Conservation (phyloP, 768 basidiomycete species). For the Boletus sensibilis region DNA sequence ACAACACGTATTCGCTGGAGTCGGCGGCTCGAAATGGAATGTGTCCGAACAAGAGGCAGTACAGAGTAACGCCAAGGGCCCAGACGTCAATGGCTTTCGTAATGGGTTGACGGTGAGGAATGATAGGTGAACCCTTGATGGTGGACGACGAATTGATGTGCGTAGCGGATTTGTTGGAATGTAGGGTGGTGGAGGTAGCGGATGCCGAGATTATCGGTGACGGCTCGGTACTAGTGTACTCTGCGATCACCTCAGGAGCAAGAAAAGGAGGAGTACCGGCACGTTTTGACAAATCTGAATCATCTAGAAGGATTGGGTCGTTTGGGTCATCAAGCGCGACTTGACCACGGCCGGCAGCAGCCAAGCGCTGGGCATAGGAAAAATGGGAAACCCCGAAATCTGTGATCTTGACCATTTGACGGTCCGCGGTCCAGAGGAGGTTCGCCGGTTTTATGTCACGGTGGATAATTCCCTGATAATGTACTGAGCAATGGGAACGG, state of each 20-base stretch:
- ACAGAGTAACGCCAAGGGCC: conserved; percentile 95
- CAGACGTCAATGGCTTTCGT: conserved; percentile 96
- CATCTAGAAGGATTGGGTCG: conserved; percentile 73
- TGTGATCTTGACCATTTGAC: conserved; percentile 90
- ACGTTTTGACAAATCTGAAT: conserved; percentile 82
- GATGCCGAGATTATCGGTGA: conserved; percentile 34
- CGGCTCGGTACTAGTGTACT: conserved; percentile 44
- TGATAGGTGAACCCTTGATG: conserved; percentile 25
- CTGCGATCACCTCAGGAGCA: conserved; percentile 90
- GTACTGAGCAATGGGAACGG: conserved; percentile 54
- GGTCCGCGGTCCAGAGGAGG: conserved; percentile 85
- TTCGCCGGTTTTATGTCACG: conserved; percentile 99
- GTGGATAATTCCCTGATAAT: conserved; percentile 97
- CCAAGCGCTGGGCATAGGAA: conserved; percentile 82
- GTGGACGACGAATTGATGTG: conserved; percentile 33
- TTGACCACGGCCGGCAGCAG: conserved; percentile 50
- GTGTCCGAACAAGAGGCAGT: conserved; percentile 87
- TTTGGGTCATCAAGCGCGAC: conserved; percentile 43
- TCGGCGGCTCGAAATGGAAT: conserved; percentile 70
- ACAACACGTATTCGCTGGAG: conserved; percentile 70
- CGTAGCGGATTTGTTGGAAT: conserved; percentile 28
- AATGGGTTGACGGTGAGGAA: conserved; percentile 49
- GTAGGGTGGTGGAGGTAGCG: conserved; percentile 31
- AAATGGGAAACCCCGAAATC: conserved; percentile 99
- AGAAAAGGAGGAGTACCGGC: conserved; percentile 96